Conservation (phyloP, 768 basidiomycete species). For the Lentinula sp. region DNA sequence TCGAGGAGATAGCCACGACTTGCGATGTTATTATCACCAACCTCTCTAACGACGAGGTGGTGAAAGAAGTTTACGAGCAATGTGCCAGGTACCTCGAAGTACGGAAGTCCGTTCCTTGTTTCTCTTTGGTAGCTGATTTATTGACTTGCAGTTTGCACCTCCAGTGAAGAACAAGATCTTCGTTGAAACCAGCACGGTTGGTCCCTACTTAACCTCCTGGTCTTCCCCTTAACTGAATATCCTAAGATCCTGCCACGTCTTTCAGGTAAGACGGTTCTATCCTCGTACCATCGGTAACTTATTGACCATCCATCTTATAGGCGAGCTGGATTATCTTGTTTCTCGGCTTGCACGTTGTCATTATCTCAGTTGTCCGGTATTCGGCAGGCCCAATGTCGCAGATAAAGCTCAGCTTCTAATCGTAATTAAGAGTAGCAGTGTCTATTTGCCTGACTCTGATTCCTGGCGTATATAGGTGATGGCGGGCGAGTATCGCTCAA, state of each 20-base stretch:
- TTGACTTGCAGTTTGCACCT: constrained; percentile 27
- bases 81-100: constrained; percentile 59
- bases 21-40: constrained; percentile 77
- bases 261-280: constrained; percentile 28
- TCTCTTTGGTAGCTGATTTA: constrained; percentile 1
- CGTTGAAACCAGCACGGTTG: constrained; percentile 79
- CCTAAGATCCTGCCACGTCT: constrained; percentile 49
- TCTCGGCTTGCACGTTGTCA: constrained; percentile 51
- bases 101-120: constrained; percentile 9
- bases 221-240: constrained; percentile 8
- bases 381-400: constrained; percentile 66
- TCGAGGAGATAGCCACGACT: constrained; percentile 53
- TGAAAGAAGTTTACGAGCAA: constrained; percentile 54
- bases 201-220: constrained; percentile 15
- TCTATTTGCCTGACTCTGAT: neutral
- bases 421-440: constrained; percentile 9
- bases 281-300: neutral
- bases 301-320: constrained; percentile 22
- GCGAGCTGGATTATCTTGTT: constrained; percentile 64
- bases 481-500: constrained; percentile 76
- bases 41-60: constrained; percentile 66
- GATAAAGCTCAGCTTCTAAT: constrained; percentile 61
- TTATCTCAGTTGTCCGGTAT: constrained; percentile 74
- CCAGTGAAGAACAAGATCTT: constrained; percentile 62
- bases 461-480: constrained; percentile 31